Evolutionary conservation across 2,329 filamentous ascomycete genomes (phyloP).

Genomic region (Neurospora sp.): DNA sequence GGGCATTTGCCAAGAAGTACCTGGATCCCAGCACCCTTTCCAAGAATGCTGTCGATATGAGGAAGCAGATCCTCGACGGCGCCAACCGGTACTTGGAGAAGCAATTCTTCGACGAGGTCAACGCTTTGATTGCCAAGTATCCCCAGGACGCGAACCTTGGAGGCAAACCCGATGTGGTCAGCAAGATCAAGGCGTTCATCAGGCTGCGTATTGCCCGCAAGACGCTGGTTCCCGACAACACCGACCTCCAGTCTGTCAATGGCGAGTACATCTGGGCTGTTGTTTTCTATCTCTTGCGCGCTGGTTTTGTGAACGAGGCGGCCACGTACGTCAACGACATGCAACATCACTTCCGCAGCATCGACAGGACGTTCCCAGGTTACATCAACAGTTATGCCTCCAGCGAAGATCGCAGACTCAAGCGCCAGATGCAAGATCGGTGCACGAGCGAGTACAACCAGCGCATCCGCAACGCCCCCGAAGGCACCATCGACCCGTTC

Average conservation of each 20-base stretch:
- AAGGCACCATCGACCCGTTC: slow-evolving; percentile 86
- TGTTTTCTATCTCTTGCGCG: slow-evolving; percentile 82
- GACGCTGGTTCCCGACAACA: slow-evolving; percentile 72
- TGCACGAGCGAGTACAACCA: slow-evolving; percentile 88
- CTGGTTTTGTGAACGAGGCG: slow-evolving; percentile 75
- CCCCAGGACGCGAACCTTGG: slow-evolving; percentile 83
- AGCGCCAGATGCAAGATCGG: slow-evolving; percentile 69
- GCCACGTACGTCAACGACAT: slow-evolving; percentile 77
- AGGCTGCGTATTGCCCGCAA: slow-evolving; percentile 69
- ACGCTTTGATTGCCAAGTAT: slow-evolving; percentile 68
- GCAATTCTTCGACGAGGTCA: slow-evolving; percentile 68
- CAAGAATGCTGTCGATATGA: slow-evolving; percentile 51
- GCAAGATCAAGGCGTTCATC: slow-evolving; percentile 88
- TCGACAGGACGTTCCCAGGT: slow-evolving; percentile 80
- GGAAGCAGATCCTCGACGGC: slow-evolving; percentile 70
- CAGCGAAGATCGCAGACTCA: slow-evolving; percentile 65
- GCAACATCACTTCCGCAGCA: slow-evolving; percentile 70
- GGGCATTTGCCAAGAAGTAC: slow-evolving; percentile 68
- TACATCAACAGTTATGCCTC: slow-evolving; percentile 81
- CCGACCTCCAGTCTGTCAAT: slow-evolving; percentile 67
- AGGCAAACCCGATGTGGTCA: slow-evolving; percentile 76
- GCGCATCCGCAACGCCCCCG: slow-evolving; percentile 70
- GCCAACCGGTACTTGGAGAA: slow-evolving; percentile 73
- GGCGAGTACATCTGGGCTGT: slow-evolving; percentile 89
- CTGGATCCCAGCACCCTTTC: slow-evolving; percentile 64